These are phyloP conservation scores for Penicillium sp. DNA, from an alignment of 2,329 filamentous ascomycete genomes.

Conservation along the genomic window DNA sequence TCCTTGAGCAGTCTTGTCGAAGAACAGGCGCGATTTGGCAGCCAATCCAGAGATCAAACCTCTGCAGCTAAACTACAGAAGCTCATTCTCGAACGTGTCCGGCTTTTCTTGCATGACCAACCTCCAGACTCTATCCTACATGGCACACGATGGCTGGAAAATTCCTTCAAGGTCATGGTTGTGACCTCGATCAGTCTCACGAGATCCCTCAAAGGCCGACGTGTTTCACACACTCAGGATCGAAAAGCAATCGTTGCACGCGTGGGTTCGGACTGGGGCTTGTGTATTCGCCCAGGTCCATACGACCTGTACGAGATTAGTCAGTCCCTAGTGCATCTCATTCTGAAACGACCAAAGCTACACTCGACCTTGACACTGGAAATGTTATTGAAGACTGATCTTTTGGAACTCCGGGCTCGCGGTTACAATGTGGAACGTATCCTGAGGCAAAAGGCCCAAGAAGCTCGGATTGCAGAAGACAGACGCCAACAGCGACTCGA, in stretches of 20 bases:
- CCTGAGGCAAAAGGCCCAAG: slow-evolving; percentile 77
- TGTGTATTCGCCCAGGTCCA: slow-evolving; percentile 71
- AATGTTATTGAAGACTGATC: slow-evolving; percentile 79
- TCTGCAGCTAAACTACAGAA: slow-evolving; percentile 68
- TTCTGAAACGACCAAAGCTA: slow-evolving; percentile 78
- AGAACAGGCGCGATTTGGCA: slow-evolving; percentile 70
- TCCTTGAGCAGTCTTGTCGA: slow-evolving; percentile 73
- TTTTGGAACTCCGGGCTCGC: slow-evolving; percentile 75
- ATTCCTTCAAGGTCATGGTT: slow-evolving; percentile 71
- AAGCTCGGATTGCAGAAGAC: slow-evolving; percentile 81
- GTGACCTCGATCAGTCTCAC: slow-evolving; percentile 75
- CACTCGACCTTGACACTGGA: slow-evolving; percentile 89
- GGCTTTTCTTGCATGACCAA: slow-evolving; percentile 85
- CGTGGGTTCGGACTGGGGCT: slow-evolving; percentile 55
- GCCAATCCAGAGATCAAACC: slow-evolving; percentile 62
- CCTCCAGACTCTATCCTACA: slow-evolving; percentile 74
- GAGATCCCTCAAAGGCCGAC: slow-evolving; percentile 68
- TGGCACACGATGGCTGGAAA: slow-evolving; percentile 85
- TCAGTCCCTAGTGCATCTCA: slow-evolving; percentile 74
- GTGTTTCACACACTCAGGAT: slow-evolving; percentile 68
- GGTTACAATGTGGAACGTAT: slow-evolving; percentile 98
- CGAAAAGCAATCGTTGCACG: slow-evolving; percentile 66
- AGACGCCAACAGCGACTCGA: slow-evolving; percentile 69
- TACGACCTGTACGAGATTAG: slow-evolving; percentile 91
- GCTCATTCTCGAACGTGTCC: slow-evolving; percentile 79